phyloP scores from a whole-genome alignment of 2,329 filamentous ascomycete genomes.

The Rutstroemia sp. region DNA sequence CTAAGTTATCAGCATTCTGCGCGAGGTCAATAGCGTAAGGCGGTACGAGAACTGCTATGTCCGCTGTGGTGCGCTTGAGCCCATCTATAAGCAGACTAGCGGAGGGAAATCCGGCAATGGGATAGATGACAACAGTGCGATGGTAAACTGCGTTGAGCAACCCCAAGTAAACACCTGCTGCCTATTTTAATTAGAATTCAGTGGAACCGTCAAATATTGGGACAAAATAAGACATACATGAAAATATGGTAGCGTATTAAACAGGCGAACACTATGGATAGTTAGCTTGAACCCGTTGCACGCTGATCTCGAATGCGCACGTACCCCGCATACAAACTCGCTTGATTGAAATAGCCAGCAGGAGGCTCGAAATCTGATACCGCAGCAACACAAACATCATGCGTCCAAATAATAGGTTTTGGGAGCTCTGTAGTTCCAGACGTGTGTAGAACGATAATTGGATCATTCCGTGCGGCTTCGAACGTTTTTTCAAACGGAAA shows the following conservation, averaged over 20 bases:
- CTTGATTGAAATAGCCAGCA: neutral
- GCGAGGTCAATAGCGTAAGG: conserved; percentile 1
- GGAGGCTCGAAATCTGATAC: neutral
- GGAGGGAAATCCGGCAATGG: neutral
- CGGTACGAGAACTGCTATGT: conserved; percentile 3
- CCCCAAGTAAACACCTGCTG: conserved; percentile 1
- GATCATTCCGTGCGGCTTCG: neutral
- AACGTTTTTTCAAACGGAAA: neutral
- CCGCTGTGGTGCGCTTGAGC: conserved; percentile 1
- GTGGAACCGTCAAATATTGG: neutral
- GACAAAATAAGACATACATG: neutral
- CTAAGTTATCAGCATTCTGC: neutral
- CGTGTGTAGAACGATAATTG: neutral
- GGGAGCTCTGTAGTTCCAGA: conserved; percentile 3
- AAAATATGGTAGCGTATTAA: conserved; percentile 1
- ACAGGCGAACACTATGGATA: neutral
- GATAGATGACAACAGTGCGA: neutral
- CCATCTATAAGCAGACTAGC: neutral
- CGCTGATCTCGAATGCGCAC: neutral
- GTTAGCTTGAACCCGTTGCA: neutral
- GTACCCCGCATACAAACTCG: neutral
- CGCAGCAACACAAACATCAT: neutral
- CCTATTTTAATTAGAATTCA: neutral
- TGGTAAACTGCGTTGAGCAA: neutral
- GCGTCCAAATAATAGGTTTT: conserved; percentile 1